phyloP scores from a whole-genome alignment of 345 rosid species.

The Nephelium lappaceum region DNA sequence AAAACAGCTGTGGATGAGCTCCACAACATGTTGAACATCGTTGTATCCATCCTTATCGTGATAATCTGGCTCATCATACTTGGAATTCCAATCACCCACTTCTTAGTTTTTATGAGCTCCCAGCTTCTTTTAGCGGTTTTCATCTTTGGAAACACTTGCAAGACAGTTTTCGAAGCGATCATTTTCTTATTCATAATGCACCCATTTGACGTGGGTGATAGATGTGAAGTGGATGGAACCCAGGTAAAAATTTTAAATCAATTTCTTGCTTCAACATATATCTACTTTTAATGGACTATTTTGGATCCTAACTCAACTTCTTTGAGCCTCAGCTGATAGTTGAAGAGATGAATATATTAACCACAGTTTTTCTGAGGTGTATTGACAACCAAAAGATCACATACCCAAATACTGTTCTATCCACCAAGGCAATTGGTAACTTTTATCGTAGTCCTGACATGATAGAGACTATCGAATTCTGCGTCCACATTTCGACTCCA shows the following conservation, averaged over 20 bases:
- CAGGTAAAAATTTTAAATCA: slow-evolving; percentile 31
- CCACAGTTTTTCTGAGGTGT: slow-evolving; percentile 45
- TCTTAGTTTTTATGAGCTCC: slow-evolving; percentile 55
- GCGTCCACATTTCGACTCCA: slow-evolving; percentile 52
- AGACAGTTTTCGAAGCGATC: slow-evolving; percentile 53
- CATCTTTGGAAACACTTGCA: slow-evolving; percentile 57
- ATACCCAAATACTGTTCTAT: slow-evolving; percentile 45
- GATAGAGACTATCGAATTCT: slow-evolving; percentile 44
- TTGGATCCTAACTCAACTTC: background rate
- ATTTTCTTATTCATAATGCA: slow-evolving; percentile 59
- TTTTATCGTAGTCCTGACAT: slow-evolving; percentile 54
- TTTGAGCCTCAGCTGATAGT: slow-evolving; percentile 44
- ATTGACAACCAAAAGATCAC: slow-evolving; percentile 48
- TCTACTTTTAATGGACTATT: background rate
- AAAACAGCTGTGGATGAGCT: slow-evolving; percentile 60
- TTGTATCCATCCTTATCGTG: slow-evolving; percentile 34
- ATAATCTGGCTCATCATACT: slow-evolving; percentile 55
- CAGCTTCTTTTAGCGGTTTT: slow-evolving; percentile 50
- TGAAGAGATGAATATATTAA: slow-evolving; percentile 62
- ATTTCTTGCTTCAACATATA: background rate
- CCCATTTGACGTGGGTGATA: slow-evolving; percentile 56
- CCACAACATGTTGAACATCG: slow-evolving; percentile 44
- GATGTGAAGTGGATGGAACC: slow-evolving; percentile 52
- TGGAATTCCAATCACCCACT: slow-evolving; percentile 46
- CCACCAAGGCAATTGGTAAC: slow-evolving; percentile 52